Percentiles rank a stretch among this genome's conserved stretches.
These are phyloP conservation scores for Penicillium malachiteum DNA, from an alignment of 495 filamentous ascomycete genomes.

Conservation along the genomic window DNA sequence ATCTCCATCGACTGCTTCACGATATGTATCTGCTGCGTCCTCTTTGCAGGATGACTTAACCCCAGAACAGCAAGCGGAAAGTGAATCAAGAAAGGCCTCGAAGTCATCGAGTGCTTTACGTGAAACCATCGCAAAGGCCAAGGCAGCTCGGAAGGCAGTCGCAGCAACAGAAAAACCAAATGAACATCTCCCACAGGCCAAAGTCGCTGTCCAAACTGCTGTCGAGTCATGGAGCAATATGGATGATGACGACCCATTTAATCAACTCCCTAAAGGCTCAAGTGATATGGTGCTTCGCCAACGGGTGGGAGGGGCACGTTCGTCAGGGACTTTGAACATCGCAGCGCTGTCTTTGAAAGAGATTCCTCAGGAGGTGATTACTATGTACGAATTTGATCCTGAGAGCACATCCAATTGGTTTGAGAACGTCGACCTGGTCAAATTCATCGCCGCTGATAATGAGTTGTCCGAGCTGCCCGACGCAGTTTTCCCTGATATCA, in stretches of 20 bases:
- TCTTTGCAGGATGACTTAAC: slow-evolving; percentile 30
- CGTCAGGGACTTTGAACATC: slow-evolving; percentile 85
- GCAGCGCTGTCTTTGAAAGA: slow-evolving; percentile 76
- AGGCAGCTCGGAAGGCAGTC: slow-evolving; percentile 72
- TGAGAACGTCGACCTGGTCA: slow-evolving; percentile 88
- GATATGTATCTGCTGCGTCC: slow-evolving; percentile 35
- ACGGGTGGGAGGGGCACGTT: slow-evolving; percentile 71
- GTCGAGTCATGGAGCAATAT: slow-evolving; percentile 41
- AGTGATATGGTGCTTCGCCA: slow-evolving; percentile 66
- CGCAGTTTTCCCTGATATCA: slow-evolving; percentile 71
- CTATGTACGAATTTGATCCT: slow-evolving; percentile 80
- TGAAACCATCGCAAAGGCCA: slow-evolving; percentile 91
- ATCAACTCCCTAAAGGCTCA: slow-evolving; percentile 59
- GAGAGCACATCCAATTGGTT: slow-evolving; percentile 71
- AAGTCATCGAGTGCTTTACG: slow-evolving; percentile 81
- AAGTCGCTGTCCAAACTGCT: slow-evolving; percentile 18
- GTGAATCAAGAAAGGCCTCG: slow-evolving; percentile 42
- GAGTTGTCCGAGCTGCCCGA: slow-evolving; percentile 75
- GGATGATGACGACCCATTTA: slow-evolving; percentile 65
- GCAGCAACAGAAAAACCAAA: slow-evolving; percentile 33
- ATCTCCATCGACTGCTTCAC: slow-evolving; percentile 33
- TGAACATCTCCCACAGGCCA: not conserved
- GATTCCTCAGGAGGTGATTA: slow-evolving; percentile 79
- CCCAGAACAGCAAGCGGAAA: slow-evolving; percentile 30
- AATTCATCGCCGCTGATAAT: slow-evolving; percentile 89